A percentile compares a stretch with the other conserved stretches of the same genome.
Evolutionary conservation across 1,284 basidiomycete species (phyloP).

Genomic region (Pseudozyma tsukubaensis): DNA sequence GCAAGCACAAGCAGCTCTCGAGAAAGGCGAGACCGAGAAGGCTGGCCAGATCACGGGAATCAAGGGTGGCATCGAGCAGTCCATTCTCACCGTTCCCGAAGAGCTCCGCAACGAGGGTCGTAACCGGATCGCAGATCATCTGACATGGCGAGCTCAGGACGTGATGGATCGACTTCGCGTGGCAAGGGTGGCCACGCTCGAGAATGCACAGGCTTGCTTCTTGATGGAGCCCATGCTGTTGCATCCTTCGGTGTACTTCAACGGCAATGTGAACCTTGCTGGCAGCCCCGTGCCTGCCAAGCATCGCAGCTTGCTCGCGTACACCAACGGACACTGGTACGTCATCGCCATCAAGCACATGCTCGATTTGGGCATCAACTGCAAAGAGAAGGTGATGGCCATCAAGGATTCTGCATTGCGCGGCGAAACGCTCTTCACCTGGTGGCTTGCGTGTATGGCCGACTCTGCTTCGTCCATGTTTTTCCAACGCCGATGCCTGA

Average conservation of each 20-base stretch:
- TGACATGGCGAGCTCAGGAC: conserved; percentile 73
- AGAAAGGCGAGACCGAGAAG: conserved; percentile 44
- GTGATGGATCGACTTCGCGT: conserved; percentile 81
- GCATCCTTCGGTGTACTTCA: conserved; percentile 40
- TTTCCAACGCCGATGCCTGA: conserved; percentile 75
- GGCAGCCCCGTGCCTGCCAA: conserved; percentile 34
- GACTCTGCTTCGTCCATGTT: conserved; percentile 76
- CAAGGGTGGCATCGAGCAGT: conserved; percentile 52
- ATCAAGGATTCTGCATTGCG: conserved; percentile 45
- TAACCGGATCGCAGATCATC: conserved; percentile 79
- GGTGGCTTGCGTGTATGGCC: conserved; percentile 77
- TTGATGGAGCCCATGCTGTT: conserved; percentile 52
- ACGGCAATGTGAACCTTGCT: conserved; percentile 30
- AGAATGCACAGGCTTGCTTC: conserved; percentile 74
- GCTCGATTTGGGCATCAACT: conserved; percentile 55
- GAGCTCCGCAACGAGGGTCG: conserved; percentile 71
- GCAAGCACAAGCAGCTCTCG: conserved; percentile 39
- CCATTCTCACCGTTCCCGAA: conserved; percentile 45
- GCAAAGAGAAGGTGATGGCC: conserved; percentile 46
- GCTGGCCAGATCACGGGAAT: conserved; percentile 44
- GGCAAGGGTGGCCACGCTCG: conserved; percentile 80
- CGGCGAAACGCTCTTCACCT: conserved; percentile 74
- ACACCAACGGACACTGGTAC: conserved; percentile 53
- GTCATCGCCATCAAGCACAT: conserved; percentile 53
- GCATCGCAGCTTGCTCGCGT: conserved; percentile 31